phyloP scores from a whole-genome alignment of 2,329 filamentous ascomycete genomes.

The Aspergillus spinulosporus region DNA sequence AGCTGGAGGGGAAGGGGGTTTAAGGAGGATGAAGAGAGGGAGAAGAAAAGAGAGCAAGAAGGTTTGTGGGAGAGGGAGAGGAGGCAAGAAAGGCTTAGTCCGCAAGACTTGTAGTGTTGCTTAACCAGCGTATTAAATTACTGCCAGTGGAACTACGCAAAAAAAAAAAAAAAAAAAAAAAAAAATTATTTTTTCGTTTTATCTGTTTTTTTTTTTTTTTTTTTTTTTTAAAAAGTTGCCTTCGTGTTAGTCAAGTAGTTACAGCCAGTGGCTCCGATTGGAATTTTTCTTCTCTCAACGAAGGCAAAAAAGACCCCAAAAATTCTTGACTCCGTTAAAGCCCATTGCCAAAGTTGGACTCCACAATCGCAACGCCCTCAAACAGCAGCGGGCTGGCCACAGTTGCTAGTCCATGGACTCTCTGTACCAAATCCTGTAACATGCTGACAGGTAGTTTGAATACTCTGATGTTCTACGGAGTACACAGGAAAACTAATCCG shows the following conservation, averaged over 20 bases:
- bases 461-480: not conserved
- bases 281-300: conserved; percentile 7
- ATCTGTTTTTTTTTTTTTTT: too few relatives aligned
- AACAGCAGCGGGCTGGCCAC: conserved; percentile 9
- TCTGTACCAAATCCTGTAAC: not conserved
- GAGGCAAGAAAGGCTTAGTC: conserved; percentile 23
- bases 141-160: not conserved
- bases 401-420: not conserved
- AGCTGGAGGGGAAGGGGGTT: conserved; percentile 13
- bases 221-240: conserved; percentile 1
- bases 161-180: too few relatives aligned
- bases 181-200: too few relatives aligned
- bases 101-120: conserved; percentile 4
- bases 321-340: not conserved
- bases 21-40: conserved; percentile 21
- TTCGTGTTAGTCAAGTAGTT: not conserved
- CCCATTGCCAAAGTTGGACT: conserved; percentile 6
- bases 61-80: conserved; percentile 21
- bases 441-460: not conserved
- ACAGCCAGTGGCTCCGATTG: not conserved
- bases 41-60: conserved; percentile 26
- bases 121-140: conserved; percentile 10
- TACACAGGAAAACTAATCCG: not conserved
- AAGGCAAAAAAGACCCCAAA: conserved; percentile 7
- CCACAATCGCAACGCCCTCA: conserved; percentile 3